Conservation (phyloP, 73 alveolate genomes). For the Uronychia setigera region DNA sequence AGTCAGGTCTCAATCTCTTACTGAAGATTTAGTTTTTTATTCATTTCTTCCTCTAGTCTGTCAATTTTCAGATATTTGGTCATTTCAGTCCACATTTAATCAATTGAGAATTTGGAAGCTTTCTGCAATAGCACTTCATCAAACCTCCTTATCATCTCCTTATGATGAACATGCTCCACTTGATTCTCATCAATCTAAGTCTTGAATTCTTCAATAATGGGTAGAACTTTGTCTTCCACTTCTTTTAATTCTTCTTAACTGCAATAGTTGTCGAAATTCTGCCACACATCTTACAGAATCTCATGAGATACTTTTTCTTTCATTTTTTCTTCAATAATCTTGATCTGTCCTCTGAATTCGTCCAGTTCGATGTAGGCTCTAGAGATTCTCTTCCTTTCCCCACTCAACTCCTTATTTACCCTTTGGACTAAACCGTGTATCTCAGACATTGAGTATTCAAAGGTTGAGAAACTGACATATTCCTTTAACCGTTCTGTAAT, state of each 20-base stretch:
- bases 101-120: slow-evolving; percentile 3
- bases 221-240: neutral
- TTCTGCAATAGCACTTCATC: slow-evolving; percentile 10
- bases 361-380: neutral
- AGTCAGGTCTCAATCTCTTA: neutral
- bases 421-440: neutral
- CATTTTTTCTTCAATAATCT: neutral
- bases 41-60: neutral
- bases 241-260: neutral
- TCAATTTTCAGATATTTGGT: neutral
- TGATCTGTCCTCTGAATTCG: neutral
- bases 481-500: neutral
- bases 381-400: neutral
- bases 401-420: neutral
- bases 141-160: slow-evolving; percentile 2
- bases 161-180: neutral
- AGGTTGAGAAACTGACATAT: neutral
- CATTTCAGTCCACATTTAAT: neutral
- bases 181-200: neutral
- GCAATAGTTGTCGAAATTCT: neutral
- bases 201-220: neutral
- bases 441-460: neutral
- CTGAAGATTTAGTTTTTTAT: neutral
- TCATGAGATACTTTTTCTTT: neutral
- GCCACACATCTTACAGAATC: neutral